Evolutionary conservation across 495 filamentous ascomycete genomes (phyloP).

Genomic region (Aspergillus incahuasiensis): DNA sequence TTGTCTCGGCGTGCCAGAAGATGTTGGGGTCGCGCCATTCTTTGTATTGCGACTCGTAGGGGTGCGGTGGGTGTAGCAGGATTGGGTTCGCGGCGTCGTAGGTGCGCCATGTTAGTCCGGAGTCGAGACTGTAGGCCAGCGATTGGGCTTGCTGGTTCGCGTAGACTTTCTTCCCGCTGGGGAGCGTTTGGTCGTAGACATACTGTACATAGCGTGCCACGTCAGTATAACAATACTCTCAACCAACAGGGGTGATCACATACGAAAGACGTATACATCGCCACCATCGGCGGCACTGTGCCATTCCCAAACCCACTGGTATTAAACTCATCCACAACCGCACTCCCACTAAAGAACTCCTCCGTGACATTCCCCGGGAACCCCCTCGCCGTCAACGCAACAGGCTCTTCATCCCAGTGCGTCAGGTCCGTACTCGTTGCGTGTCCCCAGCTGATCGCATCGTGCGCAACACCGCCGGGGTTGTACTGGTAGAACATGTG

Average conservation of each 20-base stretch:
- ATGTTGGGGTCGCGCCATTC: conserved; percentile 58
- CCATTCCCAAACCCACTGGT: conserved; percentile 51
- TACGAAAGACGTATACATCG: conserved; percentile 50
- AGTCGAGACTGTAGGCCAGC: conserved; percentile 52
- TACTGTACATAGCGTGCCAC: conserved; percentile 18
- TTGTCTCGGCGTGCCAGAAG: conserved; percentile 43
- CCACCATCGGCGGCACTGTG: conserved; percentile 46
- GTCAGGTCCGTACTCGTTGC: conserved; percentile 35
- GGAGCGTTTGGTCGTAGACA: conserved; percentile 17
- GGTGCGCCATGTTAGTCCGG: conserved; percentile 48
- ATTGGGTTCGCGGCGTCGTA: conserved; percentile 51
- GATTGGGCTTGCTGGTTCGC: conserved; percentile 46
- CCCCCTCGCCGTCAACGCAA: conserved; percentile 34
- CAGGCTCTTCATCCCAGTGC: conserved; percentile 35
- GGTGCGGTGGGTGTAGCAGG: conserved; percentile 38
- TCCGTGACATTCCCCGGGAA: conserved; percentile 42
- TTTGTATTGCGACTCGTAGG: conserved; percentile 21
- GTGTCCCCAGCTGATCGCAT: conserved; percentile 41
- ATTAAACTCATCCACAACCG: conserved; percentile 50
- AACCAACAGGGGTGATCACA: conserved; percentile 3
- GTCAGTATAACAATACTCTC: neutral
- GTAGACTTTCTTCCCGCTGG: conserved; percentile 27
- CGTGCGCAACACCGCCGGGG: conserved; percentile 29
- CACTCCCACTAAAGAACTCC: conserved; percentile 51
- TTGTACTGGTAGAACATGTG: conserved; percentile 44